Base-by-base conservation (phyloP, 164 flowering plant species). In the Taxillus chinensis region DNA sequence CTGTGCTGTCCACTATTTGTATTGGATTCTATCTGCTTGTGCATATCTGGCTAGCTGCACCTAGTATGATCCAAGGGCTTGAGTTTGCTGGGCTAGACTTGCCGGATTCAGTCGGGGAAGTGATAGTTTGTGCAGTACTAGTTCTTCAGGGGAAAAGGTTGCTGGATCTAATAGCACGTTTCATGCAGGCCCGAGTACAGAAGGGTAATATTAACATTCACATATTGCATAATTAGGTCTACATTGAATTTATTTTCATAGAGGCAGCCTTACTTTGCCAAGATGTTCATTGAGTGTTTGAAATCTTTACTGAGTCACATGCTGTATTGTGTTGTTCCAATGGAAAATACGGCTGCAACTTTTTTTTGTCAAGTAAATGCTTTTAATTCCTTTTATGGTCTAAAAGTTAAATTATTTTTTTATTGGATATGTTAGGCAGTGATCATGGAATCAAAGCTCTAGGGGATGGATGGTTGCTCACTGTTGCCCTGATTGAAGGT, bases 391-490 rank as follows among this genome's bases (percentile, higher is more conserved):
- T 0, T 48, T 48, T 11, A 48, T 7, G 10, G 51, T 11, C 12
- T 3, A 48, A 8, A 7, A 8, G 9, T 48, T 11, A 7, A 48
- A 7, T 39, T 40, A 40, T 59, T 27, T 16, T 51, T 27, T 15
- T 45, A 5, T 51, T 58, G 27, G 16, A 59, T 3, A 60, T 39
- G 65, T 55, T 66, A 93, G 97, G 90, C 38, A 82, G 84, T 68
- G 98, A 93, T 74, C 98, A 93, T 79, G 98, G 98, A 65, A 73
- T 93, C 59, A 90, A 90, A 76, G 98, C 98, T 59, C 95, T 79
- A 68, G 98, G 98, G 53, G 87, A 90, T 76, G 97, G 98, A 41
- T 93, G 98, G 98, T 68, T 93, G 69, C 79, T 93, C 8, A 93
- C 98, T 63, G 83, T 88, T 76, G 98, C 96, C 55, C 78, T 93